Percentiles rank a stretch among this genome's conserved stretches.
Evolutionary conservation across 2,329 filamentous ascomycete genomes (phyloP).

Genomic region (Cladosporium oxysporum): DNA sequence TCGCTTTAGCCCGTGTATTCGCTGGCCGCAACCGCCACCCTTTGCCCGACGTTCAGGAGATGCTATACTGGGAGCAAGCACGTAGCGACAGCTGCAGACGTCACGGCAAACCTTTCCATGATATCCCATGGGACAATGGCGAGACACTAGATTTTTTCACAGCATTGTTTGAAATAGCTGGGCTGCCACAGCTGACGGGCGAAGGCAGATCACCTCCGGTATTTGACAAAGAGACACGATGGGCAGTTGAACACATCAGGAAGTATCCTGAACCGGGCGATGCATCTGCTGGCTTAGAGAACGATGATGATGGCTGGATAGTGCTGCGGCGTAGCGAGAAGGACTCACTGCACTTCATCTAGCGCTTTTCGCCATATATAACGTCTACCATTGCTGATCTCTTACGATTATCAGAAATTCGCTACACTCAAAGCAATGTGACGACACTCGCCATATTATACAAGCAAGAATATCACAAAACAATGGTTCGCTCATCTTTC

Average conservation of each 20-base stretch:
- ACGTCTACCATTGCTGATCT: background rate
- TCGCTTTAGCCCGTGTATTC: constrained; percentile 55
- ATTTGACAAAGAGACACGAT: constrained; percentile 23
- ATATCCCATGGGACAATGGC: constrained; percentile 54
- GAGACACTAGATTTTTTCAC: constrained; percentile 54
- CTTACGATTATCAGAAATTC: background rate
- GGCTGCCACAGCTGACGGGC: constrained; percentile 47
- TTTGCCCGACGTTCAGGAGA: constrained; percentile 47
- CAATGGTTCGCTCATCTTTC: background rate
- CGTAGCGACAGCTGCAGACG: constrained; percentile 36
- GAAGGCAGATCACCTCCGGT: constrained; percentile 26
- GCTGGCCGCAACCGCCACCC: constrained; percentile 43
- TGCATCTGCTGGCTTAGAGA: background rate
- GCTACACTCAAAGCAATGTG: background rate
- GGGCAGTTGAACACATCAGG: constrained; percentile 28
- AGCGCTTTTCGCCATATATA: background rate
- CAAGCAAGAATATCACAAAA: background rate
- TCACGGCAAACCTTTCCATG: constrained; percentile 52
- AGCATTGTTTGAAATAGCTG: constrained; percentile 52
- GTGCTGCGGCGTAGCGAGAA: background rate
- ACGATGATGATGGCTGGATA: background rate
- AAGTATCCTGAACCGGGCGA: constrained; percentile 23
- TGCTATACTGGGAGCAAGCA: constrained; percentile 51
- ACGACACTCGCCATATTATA: too few species aligned
- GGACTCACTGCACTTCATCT: constrained; percentile 4